Base-by-base conservation (phyloP, 768 basidiomycete species). In the button mushroom (Agaricus bisporus) region DNA sequence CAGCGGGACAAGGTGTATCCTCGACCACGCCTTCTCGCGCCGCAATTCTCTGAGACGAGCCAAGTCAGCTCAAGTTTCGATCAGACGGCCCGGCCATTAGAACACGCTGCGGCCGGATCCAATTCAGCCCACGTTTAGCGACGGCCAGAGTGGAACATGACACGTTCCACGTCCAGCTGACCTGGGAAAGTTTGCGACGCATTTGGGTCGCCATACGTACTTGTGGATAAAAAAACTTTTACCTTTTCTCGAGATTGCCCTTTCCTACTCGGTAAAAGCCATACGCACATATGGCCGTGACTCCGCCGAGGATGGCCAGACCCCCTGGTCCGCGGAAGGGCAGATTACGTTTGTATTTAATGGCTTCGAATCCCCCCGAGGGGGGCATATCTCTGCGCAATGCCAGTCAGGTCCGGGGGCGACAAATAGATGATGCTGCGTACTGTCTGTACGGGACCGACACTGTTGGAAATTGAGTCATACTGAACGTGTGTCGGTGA, bases 301-400 rank as follows among this genome's bases (percentile, higher is more conserved):
- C 88, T n/a, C 83, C 88, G 49, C 83, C 87, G 58, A 98, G 88
- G 63, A 98, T 83, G 59, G 80, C 86, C 52, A 86, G 74, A 20
- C 91, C 93, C 32, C 91, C 82, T 49, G 91, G 92, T 2, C 91
- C 91, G 55, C 88, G 82, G 66, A 91, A 75, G 43, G 95, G 94
- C 44, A 98, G 81, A 70, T 95, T 95, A 60, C 95, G 88, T 70
- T 93, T 95, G 81, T 98, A 99, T 70, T 86, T 86, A 72, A 99
- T 72, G 26, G 86, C 73, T 66, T 91, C 93, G 71, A 95, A 99
- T 2, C 95, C 95, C 57, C 93, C 94, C 42, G 83, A 61, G 39
- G 95, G 95, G 62, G 95, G 95, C 84, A 99, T 88, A 66, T 99
- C 95, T 72, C 95, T 97, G 71, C 55, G 56, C 52, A 60, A 37